These are phyloP conservation scores for Dendrobium chrysotoxum DNA, from an alignment of 106 monocot genomes.

Conservation along the genomic window DNA sequence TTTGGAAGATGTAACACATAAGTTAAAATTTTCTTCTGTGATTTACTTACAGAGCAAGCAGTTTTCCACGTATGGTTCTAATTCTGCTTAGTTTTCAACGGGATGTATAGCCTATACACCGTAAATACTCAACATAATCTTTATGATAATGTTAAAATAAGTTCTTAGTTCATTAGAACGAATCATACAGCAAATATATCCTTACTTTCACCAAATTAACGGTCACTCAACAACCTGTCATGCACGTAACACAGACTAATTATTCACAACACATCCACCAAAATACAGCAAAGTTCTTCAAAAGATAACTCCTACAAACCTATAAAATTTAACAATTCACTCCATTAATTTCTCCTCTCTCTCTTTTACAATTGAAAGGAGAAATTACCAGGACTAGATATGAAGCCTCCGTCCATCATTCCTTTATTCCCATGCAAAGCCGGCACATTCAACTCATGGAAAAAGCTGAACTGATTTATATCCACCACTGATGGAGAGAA, in stretches of 20 bases:
- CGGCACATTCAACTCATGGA: not conserved
- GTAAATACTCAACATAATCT: not conserved
- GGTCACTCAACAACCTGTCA: no score
- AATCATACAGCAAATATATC: not conserved
- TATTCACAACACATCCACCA: no score
- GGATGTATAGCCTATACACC: no score
- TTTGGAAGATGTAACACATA: no score
- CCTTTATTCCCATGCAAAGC: not conserved
- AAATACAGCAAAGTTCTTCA: no score
- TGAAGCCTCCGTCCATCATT: slow-evolving; percentile 4
- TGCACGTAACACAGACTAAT: no score
- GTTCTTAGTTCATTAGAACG: not conserved
- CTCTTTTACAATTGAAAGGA: not conserved
- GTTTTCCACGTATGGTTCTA: no score
- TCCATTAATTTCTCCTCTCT: not conserved
- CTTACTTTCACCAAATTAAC: not conserved
- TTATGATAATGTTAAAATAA: not conserved
- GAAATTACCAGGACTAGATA: slow-evolving; percentile 6
- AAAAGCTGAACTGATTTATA: slow-evolving; percentile 1
- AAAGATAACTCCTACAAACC: no score
- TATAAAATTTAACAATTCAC: no score
- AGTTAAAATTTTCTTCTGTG: no score
- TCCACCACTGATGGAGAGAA: slow-evolving; percentile 8
- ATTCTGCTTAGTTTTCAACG: no score
- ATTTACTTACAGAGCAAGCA: no score